Evolutionary conservation across 352 stramenopile genomes (phyloP), one percentile per base, ranked within the genome.

Genomic region (Phytophthora constricta): DNA sequence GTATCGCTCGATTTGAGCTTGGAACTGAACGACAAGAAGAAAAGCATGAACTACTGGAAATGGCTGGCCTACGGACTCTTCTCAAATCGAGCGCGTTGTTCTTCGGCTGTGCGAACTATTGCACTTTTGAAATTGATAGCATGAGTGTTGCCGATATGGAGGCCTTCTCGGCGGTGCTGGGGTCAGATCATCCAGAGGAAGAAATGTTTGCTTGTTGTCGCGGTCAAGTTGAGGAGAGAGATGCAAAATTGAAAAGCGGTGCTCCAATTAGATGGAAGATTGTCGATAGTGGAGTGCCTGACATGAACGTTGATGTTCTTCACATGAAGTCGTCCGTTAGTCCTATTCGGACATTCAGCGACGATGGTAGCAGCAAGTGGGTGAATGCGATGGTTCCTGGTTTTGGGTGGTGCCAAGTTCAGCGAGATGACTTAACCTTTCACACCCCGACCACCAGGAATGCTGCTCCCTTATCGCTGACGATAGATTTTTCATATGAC

Each of bases 11-110:
- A 22, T 7, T 34, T 51, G 33, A 9, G 17, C 11, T 34, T 33
- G 45, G 5, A 33, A 33, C 19, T 9, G 3, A 8, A 33, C 9
- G 45, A 28, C 22, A 5, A 14, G 22, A n/a, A 8, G 4, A 22
- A 14, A 5, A 28, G 23, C 13, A 22, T 3, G 5, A 19, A 51
- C 7, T 31, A 17, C 10, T 54, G 47, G 26, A 22, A 54, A n/a
- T 54, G 26, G 47, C 25, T 54, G 25, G 47, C 47, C 25, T 54
- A 54, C 27, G 47, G 26, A 7, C 17, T 54, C 17, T 54, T 54
- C 28, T 54, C 47, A 4, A 26, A 41, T 16, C 13, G 47, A 39
- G 47, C 47, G 9, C 47, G 47, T 4, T 10, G 8, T 13, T 22
- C 5, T 23, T 54, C 47, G 16, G 4, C 26, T 13, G 7, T 54